A percentile compares a stretch with the other conserved stretches of the same genome.
Evolutionary conservation across 2,329 filamentous ascomycete species (phyloP).

Genomic region (Aulographum hederae): DNA sequence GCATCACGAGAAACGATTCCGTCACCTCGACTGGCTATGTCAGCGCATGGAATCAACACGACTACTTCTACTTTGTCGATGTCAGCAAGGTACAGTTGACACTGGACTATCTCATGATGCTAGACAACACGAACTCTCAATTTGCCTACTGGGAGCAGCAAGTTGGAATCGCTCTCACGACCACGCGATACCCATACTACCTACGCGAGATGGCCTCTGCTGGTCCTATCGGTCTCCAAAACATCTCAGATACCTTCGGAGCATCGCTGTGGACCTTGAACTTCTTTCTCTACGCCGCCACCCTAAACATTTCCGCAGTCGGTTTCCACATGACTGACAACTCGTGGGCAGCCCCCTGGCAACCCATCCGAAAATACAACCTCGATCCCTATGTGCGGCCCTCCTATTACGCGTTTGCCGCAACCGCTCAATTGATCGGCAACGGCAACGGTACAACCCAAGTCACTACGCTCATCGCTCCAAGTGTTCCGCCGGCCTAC

Average conservation of each 20-base stretch:
- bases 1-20: slow-evolving; percentile 15
- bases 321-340: slow-evolving; percentile 37
- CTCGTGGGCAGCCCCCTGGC: slow-evolving; percentile 31
- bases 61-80: slow-evolving; percentile 34
- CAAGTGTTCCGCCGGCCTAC: slow-evolving; percentile 17
- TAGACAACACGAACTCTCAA: slow-evolving; percentile 27
- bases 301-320: slow-evolving; percentile 27
- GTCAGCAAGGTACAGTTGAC: slow-evolving; percentile 26
- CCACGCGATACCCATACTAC: slow-evolving; percentile 24
- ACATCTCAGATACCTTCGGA: slow-evolving; percentile 29
- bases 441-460: slow-evolving; percentile 26
- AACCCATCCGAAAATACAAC: slow-evolving; percentile 23
- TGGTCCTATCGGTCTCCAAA: slow-evolving; percentile 27
- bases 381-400: slow-evolving; percentile 26
- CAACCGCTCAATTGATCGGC: slow-evolving; percentile 31
- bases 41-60: slow-evolving; percentile 32
- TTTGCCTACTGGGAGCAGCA: slow-evolving; percentile 28
- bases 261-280: slow-evolving; percentile 34
- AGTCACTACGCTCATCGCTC: slow-evolving; percentile 18
- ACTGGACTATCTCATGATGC: slow-evolving; percentile 24
- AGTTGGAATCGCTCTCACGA: slow-evolving; percentile 21
- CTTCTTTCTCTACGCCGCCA: slow-evolving; percentile 31
- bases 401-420: slow-evolving; percentile 32
- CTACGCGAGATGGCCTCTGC: slow-evolving; percentile 33
- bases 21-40: slow-evolving; percentile 11